Percentiles rank a stretch among this genome's conserved stretches.
These are phyloP conservation scores for Drechslerella stenobrocha DNA, from an alignment of 2,329 filamentous ascomycete genomes.

Conservation along the genomic window DNA sequence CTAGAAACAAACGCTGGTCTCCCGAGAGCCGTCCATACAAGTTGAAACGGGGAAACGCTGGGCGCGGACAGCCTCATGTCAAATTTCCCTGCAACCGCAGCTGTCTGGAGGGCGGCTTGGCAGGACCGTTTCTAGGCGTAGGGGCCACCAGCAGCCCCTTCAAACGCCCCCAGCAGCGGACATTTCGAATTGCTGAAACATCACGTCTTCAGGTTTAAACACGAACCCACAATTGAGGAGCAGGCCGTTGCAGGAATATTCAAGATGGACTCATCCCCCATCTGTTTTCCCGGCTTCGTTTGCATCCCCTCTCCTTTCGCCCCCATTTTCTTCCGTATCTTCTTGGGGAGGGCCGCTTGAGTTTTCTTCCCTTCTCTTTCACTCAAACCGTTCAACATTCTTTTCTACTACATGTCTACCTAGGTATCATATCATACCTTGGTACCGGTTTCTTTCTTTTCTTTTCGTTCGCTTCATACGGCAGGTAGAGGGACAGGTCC, in stretches of 20 bases:
- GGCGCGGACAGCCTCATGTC: no score
- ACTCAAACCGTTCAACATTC: constrained; percentile 10
- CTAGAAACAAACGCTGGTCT: no score
- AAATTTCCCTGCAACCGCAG: constrained; percentile 16
- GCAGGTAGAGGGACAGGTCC: constrained; percentile 43
- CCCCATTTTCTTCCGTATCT: constrained; percentile 15
- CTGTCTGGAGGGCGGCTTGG: constrained; percentile 38
- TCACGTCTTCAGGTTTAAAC: no score
- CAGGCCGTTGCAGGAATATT: constrained; percentile 21
- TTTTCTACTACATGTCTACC: constrained; percentile 2
- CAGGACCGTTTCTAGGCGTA: constrained; percentile 16
- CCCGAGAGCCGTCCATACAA: no score
- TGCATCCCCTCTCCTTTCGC: constrained; percentile 9
- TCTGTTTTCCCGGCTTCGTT: constrained; percentile 9
- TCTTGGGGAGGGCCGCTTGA: constrained; percentile 30
- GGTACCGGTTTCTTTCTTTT: neutral
- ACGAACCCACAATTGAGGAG: constrained; percentile 2
- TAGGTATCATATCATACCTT: neutral
- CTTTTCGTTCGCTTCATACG: constrained; percentile 30
- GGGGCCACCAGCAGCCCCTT: constrained; percentile 32
- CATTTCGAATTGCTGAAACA: constrained; percentile 22
- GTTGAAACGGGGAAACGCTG: no score
- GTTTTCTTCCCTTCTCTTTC: constrained; percentile 5
- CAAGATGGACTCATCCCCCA: constrained; percentile 23
- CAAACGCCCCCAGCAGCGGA: constrained; percentile 26